Evolutionary conservation across 2,329 filamentous ascomycete genomes (phyloP), one percentile per base, ranked within the genome.

Genomic region (Aspergillus proliferans): DNA sequence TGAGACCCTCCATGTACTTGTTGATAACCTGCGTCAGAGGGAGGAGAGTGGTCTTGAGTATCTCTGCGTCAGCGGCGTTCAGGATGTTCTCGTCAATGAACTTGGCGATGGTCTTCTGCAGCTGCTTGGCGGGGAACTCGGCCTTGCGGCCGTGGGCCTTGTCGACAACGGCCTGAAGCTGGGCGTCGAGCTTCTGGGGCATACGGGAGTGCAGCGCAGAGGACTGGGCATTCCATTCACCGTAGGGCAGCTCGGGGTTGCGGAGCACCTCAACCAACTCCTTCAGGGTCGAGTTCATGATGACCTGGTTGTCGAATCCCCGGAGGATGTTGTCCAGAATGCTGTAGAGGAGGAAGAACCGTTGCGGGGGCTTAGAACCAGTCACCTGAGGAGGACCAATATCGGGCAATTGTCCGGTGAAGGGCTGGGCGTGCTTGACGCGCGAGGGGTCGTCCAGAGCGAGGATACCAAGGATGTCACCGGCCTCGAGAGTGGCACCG

Each of bases 391-490:
- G 91, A 48, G 86, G 82, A 36, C 92, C 93, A 56, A 94, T 82
- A 47, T 88, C 83, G 47, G 93, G 92, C 24, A 98, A 83, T 68
- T 94, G 88, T 46, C 88, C 92, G 42, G 93, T 78, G 79, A 95
- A 98, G 41, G 90, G 87, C 72, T 94, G 87, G 0, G 93, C 93
- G 64, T 95, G 91, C 81, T 98, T 96, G 66, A 98, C 91, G 62
- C 91, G 89, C 59, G 87, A 89, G 3, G 93, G 93, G 69, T 98
- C 93, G 65, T 98, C 93, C 33, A 98, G 80, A 54, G 92, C 86
- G 22, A 98, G 81, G 56, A 98, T 96, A 75, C 91, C 93, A n/a
- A 98, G 83, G 52, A 98, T 97, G 68, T 98, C 93, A 71, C 93
- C 93, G 66, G 93, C 93, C 71, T 97, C 91, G 43, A 98, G 86